A percentile compares a stretch with the other conserved stretches of the same genome.
phyloP scores from a whole-genome alignment of 495 filamentous ascomycete genomes.

The Schizothecium vesticola region DNA sequence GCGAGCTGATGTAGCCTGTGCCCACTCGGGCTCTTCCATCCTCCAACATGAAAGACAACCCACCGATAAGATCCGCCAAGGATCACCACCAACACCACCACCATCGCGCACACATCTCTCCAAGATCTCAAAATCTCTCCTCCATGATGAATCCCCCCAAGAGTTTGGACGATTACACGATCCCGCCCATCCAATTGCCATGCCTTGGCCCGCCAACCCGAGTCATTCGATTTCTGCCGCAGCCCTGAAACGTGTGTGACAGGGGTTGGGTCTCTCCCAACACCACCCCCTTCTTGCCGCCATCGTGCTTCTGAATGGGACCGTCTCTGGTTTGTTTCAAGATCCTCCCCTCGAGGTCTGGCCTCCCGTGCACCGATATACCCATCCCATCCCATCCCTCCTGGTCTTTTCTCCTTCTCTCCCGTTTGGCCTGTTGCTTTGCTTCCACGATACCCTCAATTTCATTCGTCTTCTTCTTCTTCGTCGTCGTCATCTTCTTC shows the following conservation, averaged over 20 bases:
- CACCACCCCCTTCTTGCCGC: background rate
- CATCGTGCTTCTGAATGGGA: background rate
- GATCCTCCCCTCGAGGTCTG: conserved; percentile 2
- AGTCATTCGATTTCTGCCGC: conserved; percentile 13
- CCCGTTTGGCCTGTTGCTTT: background rate
- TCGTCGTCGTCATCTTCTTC: background rate
- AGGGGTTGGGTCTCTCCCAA: background rate
- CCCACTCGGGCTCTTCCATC: no score
- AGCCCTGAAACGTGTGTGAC: conserved; percentile 10
- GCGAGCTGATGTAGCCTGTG: background rate
- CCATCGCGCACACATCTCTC: background rate
- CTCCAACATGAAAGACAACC: background rate
- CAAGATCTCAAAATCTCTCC: background rate
- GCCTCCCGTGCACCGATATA: background rate
- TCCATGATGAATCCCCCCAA: background rate
- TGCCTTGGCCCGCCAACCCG: background rate
- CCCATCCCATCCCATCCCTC: conserved; percentile 1
- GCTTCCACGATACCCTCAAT: conserved; percentile 10
- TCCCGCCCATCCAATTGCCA: background rate
- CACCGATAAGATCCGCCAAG: background rate
- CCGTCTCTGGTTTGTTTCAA: conserved; percentile 8
- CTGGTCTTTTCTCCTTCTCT: background rate
- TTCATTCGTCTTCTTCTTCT: background rate
- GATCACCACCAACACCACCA: background rate
- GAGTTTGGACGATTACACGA: background rate